A percentile compares a stretch with the other conserved stretches of the same genome.
phyloP scores from a whole-genome alignment of 1,284 basidiomycete genomes.

The Sporisorium scitamineum region DNA sequence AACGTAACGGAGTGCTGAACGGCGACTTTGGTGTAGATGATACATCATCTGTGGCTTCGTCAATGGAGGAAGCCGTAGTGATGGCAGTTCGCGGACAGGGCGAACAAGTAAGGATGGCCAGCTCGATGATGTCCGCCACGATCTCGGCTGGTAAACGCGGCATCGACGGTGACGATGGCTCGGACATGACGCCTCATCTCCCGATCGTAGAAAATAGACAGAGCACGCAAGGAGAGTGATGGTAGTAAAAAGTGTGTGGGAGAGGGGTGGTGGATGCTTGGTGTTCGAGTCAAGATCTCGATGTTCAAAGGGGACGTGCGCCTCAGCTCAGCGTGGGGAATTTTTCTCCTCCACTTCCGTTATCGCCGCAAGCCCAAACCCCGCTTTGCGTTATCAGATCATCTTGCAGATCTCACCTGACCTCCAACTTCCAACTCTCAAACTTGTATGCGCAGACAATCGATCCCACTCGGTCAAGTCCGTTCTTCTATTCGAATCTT shows the following conservation, averaged over 20 bases:
- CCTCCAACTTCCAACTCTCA: background rate
- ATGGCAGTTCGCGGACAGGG: conserved; percentile 18
- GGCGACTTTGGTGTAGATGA: conserved; percentile 1
- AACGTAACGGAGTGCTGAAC: conserved; percentile 21
- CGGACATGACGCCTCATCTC: conserved; percentile 6
- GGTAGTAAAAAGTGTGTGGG: background rate
- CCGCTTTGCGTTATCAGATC: conserved; percentile 9
- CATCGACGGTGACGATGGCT: background rate
- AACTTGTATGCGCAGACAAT: background rate
- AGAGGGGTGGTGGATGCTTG: background rate
- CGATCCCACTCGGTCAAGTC: background rate
- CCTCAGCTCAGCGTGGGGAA: conserved; percentile 4
- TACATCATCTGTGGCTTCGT: background rate
- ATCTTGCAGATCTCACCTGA: background rate
- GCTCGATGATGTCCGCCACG: conserved; percentile 36
- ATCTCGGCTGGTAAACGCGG: conserved; percentile 34
- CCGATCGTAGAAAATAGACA: background rate
- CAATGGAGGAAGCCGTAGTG: background rate
- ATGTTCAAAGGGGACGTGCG: conserved; percentile 17
- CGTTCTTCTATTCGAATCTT: too few relatives aligned
- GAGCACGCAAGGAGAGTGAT: background rate
- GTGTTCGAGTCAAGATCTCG: background rate
- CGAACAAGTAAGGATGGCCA: conserved; percentile 27
- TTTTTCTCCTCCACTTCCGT: background rate
- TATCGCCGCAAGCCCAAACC: background rate